Evolutionary conservation across 129 eudicot genomes (phyloP), one percentile per base, ranked within the genome.

Genomic region (Centaurea solstitialis): DNA sequence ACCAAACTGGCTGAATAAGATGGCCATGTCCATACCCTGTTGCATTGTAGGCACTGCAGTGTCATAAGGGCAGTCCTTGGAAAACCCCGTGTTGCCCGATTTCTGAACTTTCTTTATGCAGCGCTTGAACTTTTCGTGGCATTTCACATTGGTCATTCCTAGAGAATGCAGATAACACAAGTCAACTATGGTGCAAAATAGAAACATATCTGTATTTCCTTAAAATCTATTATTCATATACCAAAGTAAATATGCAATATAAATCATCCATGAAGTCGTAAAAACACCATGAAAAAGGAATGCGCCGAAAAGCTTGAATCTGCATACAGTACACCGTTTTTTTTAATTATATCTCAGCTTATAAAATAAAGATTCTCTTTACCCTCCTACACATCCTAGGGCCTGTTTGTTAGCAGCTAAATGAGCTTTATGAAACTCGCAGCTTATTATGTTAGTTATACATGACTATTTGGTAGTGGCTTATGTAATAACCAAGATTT

Each of bases 21-120:
- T 95, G 59, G 97, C 99, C 98, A 95, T 83, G 81, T 93, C 98
- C 99, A 95, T 95, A 13, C 99, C 99, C 88, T 93, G 99, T 47
- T 85, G 91, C 99, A 95, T 95, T 70, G 93, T 93, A 65, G 99
- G 98, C 61, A 93, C 97, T 26, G 93, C 98, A 22, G 87, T 87
- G 47, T 87, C 92, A 70, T 88, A 86, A 0, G 97, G 93, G 21
- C 99, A 95, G 17, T 79, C 90, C 5, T 65, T 88, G 7, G 99
- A 92, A 76, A 95, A 95, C 62, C 99, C 97, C 3, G 78, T 64
- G 80, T 93, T 93, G 9, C 99, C 99, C 1, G 97, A 90, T 79
- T 87, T 93, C 30, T 89, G 90, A 26, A 93, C 98, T 83, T 88
- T 93, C 88, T 87, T 91, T 38, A 95, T 88, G 89, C 99, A 95